These are phyloP conservation scores for Wolfiporia cocos DNA, from an alignment of 1,284 basidiomycete genomes.

Conservation along the genomic window DNA sequence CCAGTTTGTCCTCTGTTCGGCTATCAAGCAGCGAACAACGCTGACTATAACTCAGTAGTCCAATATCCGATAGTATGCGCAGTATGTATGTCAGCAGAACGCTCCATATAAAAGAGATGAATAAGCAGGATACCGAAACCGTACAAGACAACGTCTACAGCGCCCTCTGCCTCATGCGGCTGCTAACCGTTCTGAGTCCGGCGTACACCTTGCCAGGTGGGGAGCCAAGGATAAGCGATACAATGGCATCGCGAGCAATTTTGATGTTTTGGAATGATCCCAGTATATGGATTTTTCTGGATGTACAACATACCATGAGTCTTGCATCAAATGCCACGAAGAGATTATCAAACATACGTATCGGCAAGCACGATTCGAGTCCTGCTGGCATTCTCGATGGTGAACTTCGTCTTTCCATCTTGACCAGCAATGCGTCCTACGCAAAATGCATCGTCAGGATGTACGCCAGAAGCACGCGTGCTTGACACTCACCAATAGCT, in stretches of 20 bases:
- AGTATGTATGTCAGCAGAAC: no score
- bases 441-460: constrained; percentile 2
- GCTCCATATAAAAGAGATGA: no score
- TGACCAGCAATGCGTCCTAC: constrained; percentile 94
- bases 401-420: constrained; percentile 97
- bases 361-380: constrained; percentile 97
- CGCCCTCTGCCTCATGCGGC: constrained; percentile 88
- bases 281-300: constrained; percentile 89
- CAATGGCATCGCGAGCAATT: constrained; percentile 92
- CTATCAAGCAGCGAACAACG: no score
- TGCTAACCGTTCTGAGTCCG: constrained; percentile 85
- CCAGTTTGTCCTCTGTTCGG: no score
- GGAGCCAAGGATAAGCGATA: constrained; percentile 91
- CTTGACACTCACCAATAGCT: constrained; percentile 70
- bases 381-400: constrained; percentile 94
- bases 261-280: constrained; percentile 97
- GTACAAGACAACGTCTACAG: no score
- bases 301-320: constrained; percentile 4
- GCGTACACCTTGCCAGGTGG: constrained; percentile 97
- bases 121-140: no score
- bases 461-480: neutral
- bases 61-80: no score
- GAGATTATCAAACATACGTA: constrained; percentile 54
- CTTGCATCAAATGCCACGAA: constrained; percentile 5
- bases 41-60: no score